Evolutionary conservation across 140 eudicot species (phyloP).

Genomic region (Cichorium intybus): DNA sequence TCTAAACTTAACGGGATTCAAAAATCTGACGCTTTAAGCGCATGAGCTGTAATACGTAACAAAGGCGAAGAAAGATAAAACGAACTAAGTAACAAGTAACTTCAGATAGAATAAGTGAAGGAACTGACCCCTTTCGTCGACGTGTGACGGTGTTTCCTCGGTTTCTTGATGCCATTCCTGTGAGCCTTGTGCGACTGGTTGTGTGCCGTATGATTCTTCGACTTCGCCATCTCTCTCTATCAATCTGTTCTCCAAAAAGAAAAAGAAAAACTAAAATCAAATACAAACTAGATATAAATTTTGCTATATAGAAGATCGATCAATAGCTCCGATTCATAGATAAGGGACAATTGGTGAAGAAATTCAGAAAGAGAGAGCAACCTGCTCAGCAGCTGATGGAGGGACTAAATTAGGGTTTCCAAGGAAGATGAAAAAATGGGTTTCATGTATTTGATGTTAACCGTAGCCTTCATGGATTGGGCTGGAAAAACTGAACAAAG

Average conservation of each 20-base stretch:
- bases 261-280: neutral
- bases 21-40: neutral
- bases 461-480: neutral
- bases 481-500: neutral
- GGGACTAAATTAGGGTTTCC: neutral
- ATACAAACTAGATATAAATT: neutral
- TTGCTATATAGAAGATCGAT: neutral
- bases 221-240: slow-evolving; percentile 53
- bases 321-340: neutral
- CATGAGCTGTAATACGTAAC: neutral
- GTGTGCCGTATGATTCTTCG: slow-evolving; percentile 86
- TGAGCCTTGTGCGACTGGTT: slow-evolving; percentile 74
- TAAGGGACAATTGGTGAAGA: neutral
- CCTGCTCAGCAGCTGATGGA: neutral
- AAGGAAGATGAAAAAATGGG: neutral
- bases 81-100: too few species aligned
- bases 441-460: too few species aligned
- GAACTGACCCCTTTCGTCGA: slow-evolving; percentile 70
- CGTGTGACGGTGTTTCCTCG: slow-evolving; percentile 62
- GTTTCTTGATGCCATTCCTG: slow-evolving; percentile 76
- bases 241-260: neutral
- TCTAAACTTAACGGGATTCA: neutral
- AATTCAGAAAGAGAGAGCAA: neutral
- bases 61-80: too few species aligned
- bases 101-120: neutral